phyloP scores from a whole-genome alignment of 2,329 filamentous ascomycete genomes.

The Pseudodiploospora longispora region DNA sequence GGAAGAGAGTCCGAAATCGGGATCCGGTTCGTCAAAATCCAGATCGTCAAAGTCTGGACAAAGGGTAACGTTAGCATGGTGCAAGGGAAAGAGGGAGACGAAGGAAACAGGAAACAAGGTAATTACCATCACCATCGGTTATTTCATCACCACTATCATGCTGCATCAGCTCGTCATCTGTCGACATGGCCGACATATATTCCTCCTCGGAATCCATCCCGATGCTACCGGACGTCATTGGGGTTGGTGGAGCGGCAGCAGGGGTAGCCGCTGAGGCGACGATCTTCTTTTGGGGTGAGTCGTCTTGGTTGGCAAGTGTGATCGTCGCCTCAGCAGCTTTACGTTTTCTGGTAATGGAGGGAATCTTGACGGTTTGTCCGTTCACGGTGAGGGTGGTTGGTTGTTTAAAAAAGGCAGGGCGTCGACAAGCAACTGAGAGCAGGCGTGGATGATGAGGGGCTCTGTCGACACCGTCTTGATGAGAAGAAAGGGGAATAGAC shows the following conservation, averaged over 20 bases:
- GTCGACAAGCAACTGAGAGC: constrained; percentile 1
- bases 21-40: constrained; percentile 50
- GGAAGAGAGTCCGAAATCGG: constrained; percentile 41
- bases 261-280: constrained; percentile 44
- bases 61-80: constrained; percentile 12
- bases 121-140: constrained; percentile 42
- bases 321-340: constrained; percentile 59
- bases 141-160: constrained; percentile 71
- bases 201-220: constrained; percentile 95
- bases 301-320: constrained; percentile 35
- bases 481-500: neutral
- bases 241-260: constrained; percentile 45
- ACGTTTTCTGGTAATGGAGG: constrained; percentile 51
- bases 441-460: neutral
- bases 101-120: constrained; percentile 5
- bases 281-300: constrained; percentile 43
- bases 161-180: constrained; percentile 61
- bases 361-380: constrained; percentile 42
- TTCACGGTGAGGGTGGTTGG: neutral
- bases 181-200: constrained; percentile 77
- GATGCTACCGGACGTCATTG: constrained; percentile 44
- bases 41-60: constrained; percentile 47
- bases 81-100: neutral
- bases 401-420: constrained; percentile 6
- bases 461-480: no score